Conservation (phyloP, 441 rosid genomes). For the Metrosideros polymorpha region DNA sequence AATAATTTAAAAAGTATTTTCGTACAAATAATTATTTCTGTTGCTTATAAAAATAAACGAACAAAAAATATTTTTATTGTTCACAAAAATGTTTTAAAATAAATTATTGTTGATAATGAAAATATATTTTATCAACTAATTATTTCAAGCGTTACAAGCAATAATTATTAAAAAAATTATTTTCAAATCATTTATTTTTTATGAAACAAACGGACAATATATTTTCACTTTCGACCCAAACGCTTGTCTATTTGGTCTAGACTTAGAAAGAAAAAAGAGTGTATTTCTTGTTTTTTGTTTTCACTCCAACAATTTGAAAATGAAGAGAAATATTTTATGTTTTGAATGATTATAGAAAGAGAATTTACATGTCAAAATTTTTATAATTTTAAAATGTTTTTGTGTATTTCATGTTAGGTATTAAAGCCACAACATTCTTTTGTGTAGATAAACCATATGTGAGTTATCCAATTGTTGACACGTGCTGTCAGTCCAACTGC, state of each 20-base stretch:
- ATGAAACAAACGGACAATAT: background rate
- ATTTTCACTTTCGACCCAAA: background rate
- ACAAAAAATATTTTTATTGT: background rate
- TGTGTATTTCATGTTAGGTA: background rate
- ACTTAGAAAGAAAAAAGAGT: background rate
- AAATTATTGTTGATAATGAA: background rate
- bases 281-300: background rate
- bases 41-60: background rate
- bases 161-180: background rate
- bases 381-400: background rate
- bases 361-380: background rate
- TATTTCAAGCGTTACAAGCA: background rate
- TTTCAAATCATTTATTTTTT: background rate
- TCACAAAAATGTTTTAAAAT: background rate
- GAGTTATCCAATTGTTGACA: background rate
- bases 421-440: background rate
- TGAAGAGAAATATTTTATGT: background rate
- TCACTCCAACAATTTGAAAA: background rate
- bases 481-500: background rate
- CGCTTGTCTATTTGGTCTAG: background rate
- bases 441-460: background rate
- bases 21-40: background rate
- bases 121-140: background rate
- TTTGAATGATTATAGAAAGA: background rate
- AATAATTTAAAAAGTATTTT: background rate